A percentile compares a stretch with the other conserved stretches of the same genome.
These are phyloP conservation scores for Senna siamea DNA, from an alignment of 306 rosid genomes.

Conservation along the genomic window DNA sequence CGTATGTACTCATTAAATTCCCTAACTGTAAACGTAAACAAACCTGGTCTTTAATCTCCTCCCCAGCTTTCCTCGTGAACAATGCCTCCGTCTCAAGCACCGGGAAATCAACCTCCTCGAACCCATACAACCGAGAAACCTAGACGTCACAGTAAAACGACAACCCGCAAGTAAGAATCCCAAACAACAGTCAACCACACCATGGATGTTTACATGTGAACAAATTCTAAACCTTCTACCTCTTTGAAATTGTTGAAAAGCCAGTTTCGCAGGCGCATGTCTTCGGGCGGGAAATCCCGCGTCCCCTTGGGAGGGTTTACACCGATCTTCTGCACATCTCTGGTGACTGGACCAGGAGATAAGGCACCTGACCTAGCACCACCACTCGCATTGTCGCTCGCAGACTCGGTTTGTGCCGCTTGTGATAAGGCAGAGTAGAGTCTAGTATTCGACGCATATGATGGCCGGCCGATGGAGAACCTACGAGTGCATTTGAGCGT, in stretches of 20 bases:
- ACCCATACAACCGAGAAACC: conserved; percentile 80
- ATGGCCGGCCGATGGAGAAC: conserved; percentile 36
- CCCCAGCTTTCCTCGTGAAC: conserved; percentile 89
- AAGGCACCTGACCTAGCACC: conserved; percentile 73
- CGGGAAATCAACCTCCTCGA: conserved; percentile 93
- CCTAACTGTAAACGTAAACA: background rate
- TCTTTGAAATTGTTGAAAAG: conserved; percentile 84
- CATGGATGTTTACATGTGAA: background rate
- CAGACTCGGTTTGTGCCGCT: conserved; percentile 49
- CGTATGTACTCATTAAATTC: background rate
- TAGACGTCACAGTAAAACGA: conserved; percentile 24
- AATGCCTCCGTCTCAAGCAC: conserved; percentile 92
- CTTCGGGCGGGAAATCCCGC: conserved; percentile 89
- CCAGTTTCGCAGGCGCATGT: conserved; percentile 86
- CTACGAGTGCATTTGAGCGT: conserved; percentile 37
- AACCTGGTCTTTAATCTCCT: conserved; percentile 96
- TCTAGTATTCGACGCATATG: conserved; percentile 24
- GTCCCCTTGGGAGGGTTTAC: conserved; percentile 95
- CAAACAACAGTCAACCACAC: background rate
- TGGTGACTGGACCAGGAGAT: conserved; percentile 53
- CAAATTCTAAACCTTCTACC: conserved; percentile 39
- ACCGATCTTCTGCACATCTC: conserved; percentile 67
- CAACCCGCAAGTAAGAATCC: background rate
- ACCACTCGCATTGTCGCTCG: conserved; percentile 39
- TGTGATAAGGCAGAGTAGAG: conserved; percentile 49